Conservation (phyloP, 1,284 basidiomycete species). For the Leccinum variabile region DNA sequence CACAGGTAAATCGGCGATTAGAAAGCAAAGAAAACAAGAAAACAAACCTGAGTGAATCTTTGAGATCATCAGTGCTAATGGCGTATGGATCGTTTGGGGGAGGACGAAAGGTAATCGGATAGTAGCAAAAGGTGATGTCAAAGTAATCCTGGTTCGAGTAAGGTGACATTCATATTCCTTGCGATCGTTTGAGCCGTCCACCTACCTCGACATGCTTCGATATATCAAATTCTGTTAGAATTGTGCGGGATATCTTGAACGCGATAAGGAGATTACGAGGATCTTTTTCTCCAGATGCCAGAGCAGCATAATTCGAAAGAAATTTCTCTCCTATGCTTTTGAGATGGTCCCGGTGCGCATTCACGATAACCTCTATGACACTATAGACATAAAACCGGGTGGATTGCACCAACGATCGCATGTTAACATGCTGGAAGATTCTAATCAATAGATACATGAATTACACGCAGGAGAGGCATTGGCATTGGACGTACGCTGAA, state of each 20-base stretch:
- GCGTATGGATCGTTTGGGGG: constrained; percentile 94
- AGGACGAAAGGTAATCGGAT: constrained; percentile 96
- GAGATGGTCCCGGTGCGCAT: constrained; percentile 69
- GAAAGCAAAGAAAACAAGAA: not conserved
- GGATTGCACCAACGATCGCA: constrained; percentile 81
- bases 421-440: constrained; percentile 76
- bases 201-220: constrained; percentile 73
- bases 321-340: constrained; percentile 74
- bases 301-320: constrained; percentile 70
- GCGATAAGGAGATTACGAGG: constrained; percentile 91
- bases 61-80: constrained; percentile 88
- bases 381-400: constrained; percentile 81
- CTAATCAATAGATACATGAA: constrained; percentile 40
- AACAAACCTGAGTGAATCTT: constrained; percentile 64
- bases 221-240: constrained; percentile 88
- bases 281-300: constrained; percentile 96
- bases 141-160: constrained; percentile 72
- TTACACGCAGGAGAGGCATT: not conserved
- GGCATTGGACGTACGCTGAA: constrained; percentile 54
- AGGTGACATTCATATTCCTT: not conserved
- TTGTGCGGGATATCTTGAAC: constrained; percentile 84
- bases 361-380: constrained; percentile 81
- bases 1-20: constrained; percentile 26
- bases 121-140: constrained; percentile 97
- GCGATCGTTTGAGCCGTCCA: constrained; percentile 1